Evolutionary conservation across 2,329 filamentous ascomycete species (phyloP).

Genomic region (Aciculosporium take): DNA sequence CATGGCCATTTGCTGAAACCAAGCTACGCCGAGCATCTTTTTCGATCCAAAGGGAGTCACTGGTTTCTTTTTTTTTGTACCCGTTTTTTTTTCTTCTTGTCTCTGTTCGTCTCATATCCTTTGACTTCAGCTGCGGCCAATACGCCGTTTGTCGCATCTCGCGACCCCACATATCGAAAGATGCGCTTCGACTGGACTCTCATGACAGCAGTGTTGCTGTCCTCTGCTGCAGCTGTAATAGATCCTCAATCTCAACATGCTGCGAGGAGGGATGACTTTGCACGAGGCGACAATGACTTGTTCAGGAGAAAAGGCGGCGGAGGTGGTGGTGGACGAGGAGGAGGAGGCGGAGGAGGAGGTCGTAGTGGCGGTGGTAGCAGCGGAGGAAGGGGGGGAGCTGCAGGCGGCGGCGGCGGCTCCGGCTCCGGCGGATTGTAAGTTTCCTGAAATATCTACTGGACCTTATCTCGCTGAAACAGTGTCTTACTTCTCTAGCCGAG

Average conservation of each 20-base stretch:
- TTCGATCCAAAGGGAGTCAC: no score
- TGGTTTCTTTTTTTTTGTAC: no score
- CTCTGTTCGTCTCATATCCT: background rate
- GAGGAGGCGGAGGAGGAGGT: constrained; percentile 19
- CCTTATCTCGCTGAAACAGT: no score
- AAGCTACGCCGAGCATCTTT: no score
- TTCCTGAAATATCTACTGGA: no score
- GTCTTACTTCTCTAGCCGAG: constrained; percentile 11
- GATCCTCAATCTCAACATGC: constrained; percentile 10
- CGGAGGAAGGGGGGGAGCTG: no score
- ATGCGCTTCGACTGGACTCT: constrained; percentile 9
- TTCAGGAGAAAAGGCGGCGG: constrained; percentile 46
- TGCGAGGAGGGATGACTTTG: constrained; percentile 12
- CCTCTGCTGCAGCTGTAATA: constrained; percentile 5
- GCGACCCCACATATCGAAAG: constrained; percentile 1
- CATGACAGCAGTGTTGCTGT: constrained; percentile 2
- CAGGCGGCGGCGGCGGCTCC: constrained; percentile 8
- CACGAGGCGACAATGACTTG: constrained; percentile 27
- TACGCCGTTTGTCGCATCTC: background rate
- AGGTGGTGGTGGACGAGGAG: constrained; percentile 37
- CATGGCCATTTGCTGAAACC: no score
- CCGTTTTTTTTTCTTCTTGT: no score
- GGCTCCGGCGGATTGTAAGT: constrained; percentile 7
- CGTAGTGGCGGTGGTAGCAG: constrained; percentile 8
- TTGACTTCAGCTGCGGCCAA: background rate